Percentiles rank a stretch among this genome's conserved stretches.
Evolutionary conservation across 208 protist genomes (phyloP).

Genomic region (Trypanosoma platydactyli): DNA sequence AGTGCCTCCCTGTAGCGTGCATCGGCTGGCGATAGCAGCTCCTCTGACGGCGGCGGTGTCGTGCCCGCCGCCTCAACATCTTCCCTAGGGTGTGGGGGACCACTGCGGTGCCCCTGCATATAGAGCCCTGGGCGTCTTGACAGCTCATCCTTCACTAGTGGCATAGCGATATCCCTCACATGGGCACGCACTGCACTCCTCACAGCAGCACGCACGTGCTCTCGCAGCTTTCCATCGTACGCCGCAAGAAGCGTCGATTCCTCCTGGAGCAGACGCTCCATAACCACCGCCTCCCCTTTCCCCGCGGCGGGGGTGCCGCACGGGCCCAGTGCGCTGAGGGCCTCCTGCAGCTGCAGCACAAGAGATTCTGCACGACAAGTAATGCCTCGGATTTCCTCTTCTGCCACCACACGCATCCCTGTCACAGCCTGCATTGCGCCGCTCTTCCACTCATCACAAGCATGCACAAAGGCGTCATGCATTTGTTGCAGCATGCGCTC

Average conservation of each 20-base stretch:
- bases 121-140: not conserved
- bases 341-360: not conserved
- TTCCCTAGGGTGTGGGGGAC: no score
- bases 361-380: not conserved
- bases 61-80: no score
- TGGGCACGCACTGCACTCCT: slow-evolving; percentile 9
- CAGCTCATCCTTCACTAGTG: slow-evolving; percentile 7
- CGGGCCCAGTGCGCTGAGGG: not conserved
- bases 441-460: slow-evolving; percentile 18
- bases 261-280: slow-evolving; percentile 9
- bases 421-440: slow-evolving; percentile 4
- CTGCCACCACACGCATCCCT: not conserved
- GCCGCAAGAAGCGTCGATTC: not conserved
- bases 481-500: slow-evolving; percentile 16
- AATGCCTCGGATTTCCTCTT: slow-evolving; percentile 10
- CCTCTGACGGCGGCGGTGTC: not conserved
- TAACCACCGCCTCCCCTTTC: not conserved
- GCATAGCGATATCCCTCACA: slow-evolving; percentile 15
- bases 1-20: slow-evolving; percentile 9
- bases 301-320: not conserved
- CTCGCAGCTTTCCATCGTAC: slow-evolving; percentile 6
- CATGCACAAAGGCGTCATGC: slow-evolving; percentile 18
- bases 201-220: slow-evolving; percentile 13
- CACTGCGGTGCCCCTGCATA: not conserved
- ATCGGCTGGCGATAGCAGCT: not conserved